These are phyloP conservation scores for Pneumocystis murina DNA, from an alignment of 1,139 yeast species.

Conservation along the genomic window DNA sequence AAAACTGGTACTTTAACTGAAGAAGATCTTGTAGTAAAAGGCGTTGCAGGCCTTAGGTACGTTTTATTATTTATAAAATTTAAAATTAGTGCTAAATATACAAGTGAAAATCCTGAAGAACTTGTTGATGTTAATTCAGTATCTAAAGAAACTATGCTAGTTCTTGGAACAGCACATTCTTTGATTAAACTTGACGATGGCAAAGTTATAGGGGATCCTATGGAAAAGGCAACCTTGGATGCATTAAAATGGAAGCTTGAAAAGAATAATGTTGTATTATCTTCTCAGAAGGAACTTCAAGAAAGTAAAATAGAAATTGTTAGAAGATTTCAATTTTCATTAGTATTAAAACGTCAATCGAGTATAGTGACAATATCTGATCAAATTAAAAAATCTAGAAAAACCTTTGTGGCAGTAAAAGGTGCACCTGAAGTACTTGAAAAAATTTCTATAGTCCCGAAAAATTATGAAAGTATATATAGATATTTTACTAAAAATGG, in stretches of 20 bases:
- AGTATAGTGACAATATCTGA: conserved; percentile 49
- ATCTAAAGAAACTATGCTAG: conserved; percentile 54
- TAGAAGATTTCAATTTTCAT: conserved; percentile 93
- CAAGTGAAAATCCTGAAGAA: conserved; percentile 25
- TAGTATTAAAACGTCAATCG: conserved; percentile 90
- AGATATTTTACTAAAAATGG: conserved; percentile 90
- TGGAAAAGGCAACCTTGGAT: conserved; percentile 90
- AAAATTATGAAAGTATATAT: conserved; percentile 66
- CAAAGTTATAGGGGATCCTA: conserved; percentile 85
- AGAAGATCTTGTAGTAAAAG: conserved; percentile 91
- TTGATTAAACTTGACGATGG: conserved; percentile 71
- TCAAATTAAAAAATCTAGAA: conserved; percentile 25
- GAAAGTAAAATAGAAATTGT: conserved; percentile 44
- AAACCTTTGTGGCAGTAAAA: conserved; percentile 71
- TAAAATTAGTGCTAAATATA: conserved; percentile 10
- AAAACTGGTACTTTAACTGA: conserved; percentile 97
- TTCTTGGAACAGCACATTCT: conserved; percentile 93
- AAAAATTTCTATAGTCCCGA: conserved; percentile 59
- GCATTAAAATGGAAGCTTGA: conserved; percentile 81
- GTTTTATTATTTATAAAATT: neutral
- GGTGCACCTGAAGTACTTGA: conserved; percentile 99
- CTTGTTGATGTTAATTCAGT: conserved; percentile 42
- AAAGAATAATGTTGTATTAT: conserved; percentile 38
- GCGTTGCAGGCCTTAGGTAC: conserved; percentile 61
- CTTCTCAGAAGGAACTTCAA: conserved; percentile 16